phyloP scores from a whole-genome alignment of 148 eudicot species.

The Pharnaceum exiguum region DNA sequence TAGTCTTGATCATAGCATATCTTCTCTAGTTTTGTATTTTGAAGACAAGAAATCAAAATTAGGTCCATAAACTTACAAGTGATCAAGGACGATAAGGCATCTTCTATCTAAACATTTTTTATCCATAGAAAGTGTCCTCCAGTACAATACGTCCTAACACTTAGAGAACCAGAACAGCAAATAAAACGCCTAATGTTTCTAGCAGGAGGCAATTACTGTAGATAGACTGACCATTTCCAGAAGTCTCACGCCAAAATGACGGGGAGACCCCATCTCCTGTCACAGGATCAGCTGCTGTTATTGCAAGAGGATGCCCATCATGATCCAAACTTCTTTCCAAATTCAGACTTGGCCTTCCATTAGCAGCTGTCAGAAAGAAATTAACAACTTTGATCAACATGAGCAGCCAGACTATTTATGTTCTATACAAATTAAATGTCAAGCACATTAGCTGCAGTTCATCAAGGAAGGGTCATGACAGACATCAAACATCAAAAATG shows the following conservation, averaged over 20 bases:
- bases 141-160: neutral
- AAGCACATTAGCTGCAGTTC: too few species aligned
- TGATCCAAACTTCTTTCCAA: constrained; percentile 70
- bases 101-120: too few species aligned
- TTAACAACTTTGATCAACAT: neutral
- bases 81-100: too few species aligned
- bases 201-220: neutral
- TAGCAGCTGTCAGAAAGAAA: constrained; percentile 40
- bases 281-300: constrained; percentile 64
- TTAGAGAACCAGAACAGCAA: neutral
- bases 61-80: too few species aligned
- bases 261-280: constrained; percentile 59
- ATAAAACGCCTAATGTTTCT: neutral
- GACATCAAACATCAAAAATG: too few species aligned
- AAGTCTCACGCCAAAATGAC: constrained; percentile 73
- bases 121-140: too few species aligned
- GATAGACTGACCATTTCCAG: constrained; percentile 57
- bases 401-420: neutral
- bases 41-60: too few species aligned
- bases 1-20: too few species aligned
- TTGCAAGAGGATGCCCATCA: constrained; percentile 84
- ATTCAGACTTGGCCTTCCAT: constrained; percentile 54
- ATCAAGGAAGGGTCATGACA: too few species aligned
- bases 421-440: neutral
- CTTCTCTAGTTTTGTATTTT: too few species aligned